Base-by-base conservation (phyloP, 2,329 filamentous ascomycete species). In the Claviceps monticola region DNA sequence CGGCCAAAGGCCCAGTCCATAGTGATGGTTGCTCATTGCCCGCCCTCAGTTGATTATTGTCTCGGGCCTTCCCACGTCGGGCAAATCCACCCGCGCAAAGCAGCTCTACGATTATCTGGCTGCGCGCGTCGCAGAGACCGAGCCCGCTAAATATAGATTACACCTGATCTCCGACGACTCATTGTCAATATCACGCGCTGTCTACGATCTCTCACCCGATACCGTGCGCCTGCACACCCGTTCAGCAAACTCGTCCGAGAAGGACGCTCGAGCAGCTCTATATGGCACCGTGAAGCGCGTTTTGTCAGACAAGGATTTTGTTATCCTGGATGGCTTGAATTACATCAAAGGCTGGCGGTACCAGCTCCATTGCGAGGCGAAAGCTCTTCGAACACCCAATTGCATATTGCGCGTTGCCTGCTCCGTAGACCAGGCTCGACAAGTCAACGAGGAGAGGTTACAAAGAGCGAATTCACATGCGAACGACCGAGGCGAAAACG, bases 331-430 rank as follows among this genome's bases (percentile, higher is more conserved):
- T 64, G 82, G 83, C 1, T 71, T 87, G 54, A 93, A 93, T 67
- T 94, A 93, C 68, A 94, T 94, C 70, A 93, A 93, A 66, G 88
- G 87, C 39, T 93, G 86, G 79, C 76, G 88, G 48, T 94, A 94
- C 65, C 87, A 94, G 71, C 72, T 94, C 21, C 84, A 84, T 66
- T 91, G 87, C 70, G 87, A 93, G 68, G 81, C 87, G 39, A 93
- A 93, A 68, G 87, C 87, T 47, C 70, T 86, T 51, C 72, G 82
- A 56, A 93, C 87, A 3, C 79, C 84, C 3, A 85, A 79, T 66
- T 89, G 84, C 60, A 80, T 93, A 52, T 71, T 93, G 56, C 80
- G 83, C 65, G 71, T 84, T 45, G 80, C 80, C 0, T 79, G 76
- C 56, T 61, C 70, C 9, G 66, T 70, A 3, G 77, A 80, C n/a